Conservation (phyloP, 768 basidiomycete genomes). For the Trametes punicea region DNA sequence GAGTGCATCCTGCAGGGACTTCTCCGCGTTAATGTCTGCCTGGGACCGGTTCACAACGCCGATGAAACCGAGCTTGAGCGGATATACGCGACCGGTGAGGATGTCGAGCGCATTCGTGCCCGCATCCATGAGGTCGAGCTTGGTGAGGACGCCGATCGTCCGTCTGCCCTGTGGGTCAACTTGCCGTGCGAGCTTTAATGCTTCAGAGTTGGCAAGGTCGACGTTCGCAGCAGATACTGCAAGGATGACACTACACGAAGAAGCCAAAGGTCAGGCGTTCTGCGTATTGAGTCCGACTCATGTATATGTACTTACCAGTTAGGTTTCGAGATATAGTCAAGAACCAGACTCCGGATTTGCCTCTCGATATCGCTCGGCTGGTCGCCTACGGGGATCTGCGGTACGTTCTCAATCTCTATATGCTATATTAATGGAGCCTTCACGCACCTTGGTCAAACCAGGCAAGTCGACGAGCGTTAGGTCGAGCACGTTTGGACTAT, state of each 20-base stretch:
- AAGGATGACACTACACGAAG: constrained; percentile 73
- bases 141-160: constrained; percentile 95
- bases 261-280: background rate
- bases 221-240: constrained; percentile 98
- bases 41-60: constrained; percentile 98
- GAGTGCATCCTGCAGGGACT: constrained; percentile 81
- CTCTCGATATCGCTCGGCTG: constrained; percentile 98
- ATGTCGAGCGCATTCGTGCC: constrained; percentile 97
- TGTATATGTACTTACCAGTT: constrained; percentile 65
- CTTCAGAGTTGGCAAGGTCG: constrained; percentile 97
- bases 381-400: constrained; percentile 89
- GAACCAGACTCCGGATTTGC: constrained; percentile 91
- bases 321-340: constrained; percentile 94
- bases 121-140: constrained; percentile 98
- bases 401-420: background rate
- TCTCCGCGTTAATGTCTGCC: constrained; percentile 89
- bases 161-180: constrained; percentile 96
- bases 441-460: constrained; percentile 85
- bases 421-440: background rate
- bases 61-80: constrained; percentile 96
- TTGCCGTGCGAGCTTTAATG: constrained; percentile 91
- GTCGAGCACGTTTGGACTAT: constrained; percentile 93
- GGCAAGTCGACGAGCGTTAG: constrained; percentile 95
- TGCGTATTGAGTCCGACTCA: too few relatives aligned
- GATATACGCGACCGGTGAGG: constrained; percentile 94